A percentile compares a stretch with the other conserved stretches of the same genome.
Conservation (phyloP, 257 asterid genomes). For the Paulownia fortunei region DNA sequence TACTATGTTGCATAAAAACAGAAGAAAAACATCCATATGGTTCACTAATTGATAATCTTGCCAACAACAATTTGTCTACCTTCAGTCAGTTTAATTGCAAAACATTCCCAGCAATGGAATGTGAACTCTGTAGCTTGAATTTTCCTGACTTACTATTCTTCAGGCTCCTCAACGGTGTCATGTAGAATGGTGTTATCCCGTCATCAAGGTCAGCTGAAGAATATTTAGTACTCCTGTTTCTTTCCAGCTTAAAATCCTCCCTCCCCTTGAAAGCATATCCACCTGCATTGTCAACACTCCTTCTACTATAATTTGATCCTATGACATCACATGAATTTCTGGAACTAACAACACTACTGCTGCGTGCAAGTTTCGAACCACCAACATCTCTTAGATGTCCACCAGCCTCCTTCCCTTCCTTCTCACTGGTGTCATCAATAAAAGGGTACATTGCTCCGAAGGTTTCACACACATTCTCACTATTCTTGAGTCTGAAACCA, state of each 20-base stretch:
- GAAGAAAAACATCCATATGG: constrained; percentile 28
- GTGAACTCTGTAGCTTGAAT: constrained; percentile 49
- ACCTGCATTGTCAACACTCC: constrained; percentile 55
- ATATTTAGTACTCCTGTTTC: constrained; percentile 45
- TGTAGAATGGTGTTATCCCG: constrained; percentile 65
- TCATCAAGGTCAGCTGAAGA: constrained; percentile 48
- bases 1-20: constrained; percentile 29
- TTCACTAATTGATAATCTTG: constrained; percentile 37
- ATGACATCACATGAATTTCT: constrained; percentile 59
- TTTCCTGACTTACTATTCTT: constrained; percentile 58
- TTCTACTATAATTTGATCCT: constrained; percentile 53
- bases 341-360: constrained; percentile 62
- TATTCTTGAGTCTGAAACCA: constrained; percentile 57
- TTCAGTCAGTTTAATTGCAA: constrained; percentile 57
- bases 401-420: constrained; percentile 43
- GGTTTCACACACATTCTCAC: constrained; percentile 44
- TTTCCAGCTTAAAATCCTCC: constrained; percentile 57
- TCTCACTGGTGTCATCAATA: constrained; percentile 35
- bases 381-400: constrained; percentile 36
- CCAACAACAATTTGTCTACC: constrained; percentile 33
- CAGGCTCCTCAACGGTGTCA: constrained; percentile 78
- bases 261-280: constrained; percentile 41
- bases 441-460: constrained; percentile 39
- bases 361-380: constrained; percentile 61
- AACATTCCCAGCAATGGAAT: constrained; percentile 48